Conservation (phyloP, 768 basidiomycete genomes). For the Serendipita indica region DNA sequence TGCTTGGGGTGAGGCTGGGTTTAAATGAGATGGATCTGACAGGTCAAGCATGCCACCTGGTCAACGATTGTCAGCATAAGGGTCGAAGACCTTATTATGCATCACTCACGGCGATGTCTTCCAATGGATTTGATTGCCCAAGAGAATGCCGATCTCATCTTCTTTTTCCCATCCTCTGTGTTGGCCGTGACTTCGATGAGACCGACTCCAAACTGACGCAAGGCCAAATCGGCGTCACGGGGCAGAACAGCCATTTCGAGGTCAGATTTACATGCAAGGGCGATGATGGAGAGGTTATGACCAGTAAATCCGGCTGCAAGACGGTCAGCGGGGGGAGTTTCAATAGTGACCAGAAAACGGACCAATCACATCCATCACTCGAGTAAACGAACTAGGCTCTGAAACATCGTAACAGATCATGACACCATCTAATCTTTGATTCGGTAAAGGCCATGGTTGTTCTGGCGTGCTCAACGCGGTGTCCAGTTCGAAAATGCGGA, state of each 20-base stretch:
- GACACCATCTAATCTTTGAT: slow-evolving; percentile 56
- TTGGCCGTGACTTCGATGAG: slow-evolving; percentile 56
- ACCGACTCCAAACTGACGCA: slow-evolving; percentile 54
- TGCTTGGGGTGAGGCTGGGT: not conserved
- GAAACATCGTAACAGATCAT: slow-evolving; percentile 79
- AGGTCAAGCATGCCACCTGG: not conserved
- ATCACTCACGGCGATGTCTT: slow-evolving; percentile 25
- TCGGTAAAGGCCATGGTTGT: slow-evolving; percentile 33
- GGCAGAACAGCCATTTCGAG: slow-evolving; percentile 45
- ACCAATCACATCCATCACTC: slow-evolving; percentile 59
- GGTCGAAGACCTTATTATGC: not conserved
- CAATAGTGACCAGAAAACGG: slow-evolving; percentile 22
- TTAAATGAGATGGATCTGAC: not conserved
- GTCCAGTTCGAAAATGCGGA: slow-evolving; percentile 18
- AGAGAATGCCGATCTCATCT: slow-evolving; percentile 59
- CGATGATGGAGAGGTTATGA: slow-evolving; percentile 48
- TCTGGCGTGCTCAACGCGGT: slow-evolving; percentile 19
- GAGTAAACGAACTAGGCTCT: slow-evolving; percentile 42
- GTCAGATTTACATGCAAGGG: slow-evolving; percentile 82
- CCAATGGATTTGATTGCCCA: slow-evolving; percentile 57
- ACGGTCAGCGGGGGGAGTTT: slow-evolving; percentile 12
- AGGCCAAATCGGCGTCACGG: slow-evolving; percentile 32
- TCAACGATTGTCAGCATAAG: not conserved
- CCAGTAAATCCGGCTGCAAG: slow-evolving; percentile 40
- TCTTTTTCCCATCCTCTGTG: slow-evolving; percentile 44